Conservation (phyloP, 2,329 filamentous ascomycete species). For the Macrophomina phaseolina region DNA sequence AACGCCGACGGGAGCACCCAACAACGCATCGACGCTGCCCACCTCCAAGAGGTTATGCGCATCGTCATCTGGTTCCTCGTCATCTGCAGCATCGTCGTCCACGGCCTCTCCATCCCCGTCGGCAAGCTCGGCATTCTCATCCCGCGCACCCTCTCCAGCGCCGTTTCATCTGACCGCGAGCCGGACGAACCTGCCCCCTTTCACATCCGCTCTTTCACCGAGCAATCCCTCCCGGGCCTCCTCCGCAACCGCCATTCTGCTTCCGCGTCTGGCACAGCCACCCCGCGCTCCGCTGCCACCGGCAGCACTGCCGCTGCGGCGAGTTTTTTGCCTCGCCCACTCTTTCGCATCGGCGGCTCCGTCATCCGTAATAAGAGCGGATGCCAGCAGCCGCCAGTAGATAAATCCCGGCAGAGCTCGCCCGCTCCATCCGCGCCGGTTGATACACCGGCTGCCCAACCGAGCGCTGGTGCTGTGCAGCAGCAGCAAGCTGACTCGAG, state of each 20-base stretch:
- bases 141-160: conserved; percentile 66
- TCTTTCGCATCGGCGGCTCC: conserved; percentile 43
- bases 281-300: conserved; percentile 25
- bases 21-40: conserved; percentile 66
- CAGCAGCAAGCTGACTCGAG: not conserved
- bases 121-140: conserved; percentile 69
- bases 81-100: conserved; percentile 80
- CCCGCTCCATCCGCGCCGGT: not conserved
- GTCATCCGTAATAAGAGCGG: conserved; percentile 36
- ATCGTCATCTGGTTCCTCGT: conserved; percentile 86
- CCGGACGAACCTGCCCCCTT: conserved; percentile 38
- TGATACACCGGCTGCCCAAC: not conserved
- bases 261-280: conserved; percentile 1
- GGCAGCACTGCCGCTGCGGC: conserved; percentile 30
- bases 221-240: conserved; percentile 34
- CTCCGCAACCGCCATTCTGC: conserved; percentile 35
- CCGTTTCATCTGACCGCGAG: conserved; percentile 37
- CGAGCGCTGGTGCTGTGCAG: not conserved
- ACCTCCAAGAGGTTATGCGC: conserved; percentile 68
- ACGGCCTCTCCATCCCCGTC: conserved; percentile 81
- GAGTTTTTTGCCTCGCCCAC: conserved; percentile 36
- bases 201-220: conserved; percentile 35
- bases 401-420: too few species aligned
- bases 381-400: not conserved
- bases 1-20: conserved; percentile 55